phyloP scores from a whole-genome alignment of 2,329 filamentous ascomycete genomes.

The Coniochaeta ligniaria region DNA sequence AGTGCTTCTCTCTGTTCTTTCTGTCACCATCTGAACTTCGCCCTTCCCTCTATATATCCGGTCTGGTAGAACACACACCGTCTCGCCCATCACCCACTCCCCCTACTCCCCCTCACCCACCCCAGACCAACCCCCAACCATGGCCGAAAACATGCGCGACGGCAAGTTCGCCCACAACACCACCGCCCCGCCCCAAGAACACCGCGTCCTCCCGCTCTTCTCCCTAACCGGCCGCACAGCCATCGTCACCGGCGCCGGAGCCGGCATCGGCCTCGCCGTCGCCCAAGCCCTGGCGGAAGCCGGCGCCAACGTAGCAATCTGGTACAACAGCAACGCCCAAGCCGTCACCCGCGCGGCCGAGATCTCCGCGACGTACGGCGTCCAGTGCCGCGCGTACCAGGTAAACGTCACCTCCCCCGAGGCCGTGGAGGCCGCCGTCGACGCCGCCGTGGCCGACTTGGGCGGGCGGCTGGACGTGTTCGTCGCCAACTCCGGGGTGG shows the following conservation, averaged over 20 bases:
- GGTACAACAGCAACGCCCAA: slow-evolving; percentile 64
- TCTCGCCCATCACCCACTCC: neutral
- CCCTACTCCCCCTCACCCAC: neutral
- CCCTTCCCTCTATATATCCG: no score
- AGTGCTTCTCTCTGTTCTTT: neutral
- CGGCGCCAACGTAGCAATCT: slow-evolving; percentile 65
- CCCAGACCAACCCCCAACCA: slow-evolving; percentile 9
- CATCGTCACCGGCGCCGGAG: slow-evolving; percentile 60
- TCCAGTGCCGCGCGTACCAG: slow-evolving; percentile 59
- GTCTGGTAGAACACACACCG: no score
- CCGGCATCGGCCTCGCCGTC: slow-evolving; percentile 60
- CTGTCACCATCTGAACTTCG: no score
- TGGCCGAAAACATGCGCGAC: slow-evolving; percentile 31
- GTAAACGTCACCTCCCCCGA: slow-evolving; percentile 51
- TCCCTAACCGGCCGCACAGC: slow-evolving; percentile 64
- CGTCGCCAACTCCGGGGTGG: slow-evolving; percentile 70
- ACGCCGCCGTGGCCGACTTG: slow-evolving; percentile 55
- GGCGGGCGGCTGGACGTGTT: slow-evolving; percentile 71
- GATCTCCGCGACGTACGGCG: slow-evolving; percentile 58
- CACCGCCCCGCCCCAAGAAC: slow-evolving; percentile 36
- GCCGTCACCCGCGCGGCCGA: slow-evolving; percentile 54
- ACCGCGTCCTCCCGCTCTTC: slow-evolving; percentile 56
- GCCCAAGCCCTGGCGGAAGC: slow-evolving; percentile 61
- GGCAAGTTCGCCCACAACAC: slow-evolving; percentile 52
- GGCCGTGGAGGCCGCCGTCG: slow-evolving; percentile 41